Base-by-base conservation (phyloP, 345 rosid species). In the Sisymbrium altissimum region DNA sequence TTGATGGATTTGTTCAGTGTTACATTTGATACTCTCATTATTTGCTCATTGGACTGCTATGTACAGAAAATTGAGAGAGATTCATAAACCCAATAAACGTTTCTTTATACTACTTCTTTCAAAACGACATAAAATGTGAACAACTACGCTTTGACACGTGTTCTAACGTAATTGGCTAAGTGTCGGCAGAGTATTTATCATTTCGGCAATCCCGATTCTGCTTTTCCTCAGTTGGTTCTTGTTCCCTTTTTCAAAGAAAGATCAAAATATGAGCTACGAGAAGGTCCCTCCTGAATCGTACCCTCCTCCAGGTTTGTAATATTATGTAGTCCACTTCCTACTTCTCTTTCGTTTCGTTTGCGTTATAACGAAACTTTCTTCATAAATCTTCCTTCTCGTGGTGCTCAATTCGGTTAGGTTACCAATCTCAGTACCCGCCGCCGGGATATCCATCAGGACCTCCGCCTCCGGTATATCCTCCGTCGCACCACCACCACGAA, bases 211-310 rank as follows among this genome's bases (percentile, higher is more conserved):
- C 57, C 18, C 29, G n/a, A n/a, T n/a, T n/a, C n/a, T n/a, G n/a
- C n/a, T n/a, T n/a, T n/a, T n/a, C n/a, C n/a, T n/a, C n/a, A n/a
- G n/a, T n/a, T n/a, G n/a, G n/a, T n/a, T n/a, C n/a, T n/a, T n/a
- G n/a, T n/a, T 46, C 57, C 18, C 29, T 23, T 23, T 23, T 27
- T 2, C 8, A 56, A n/a, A 55, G 35, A 32, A n/a, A 36, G 5
- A 48, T 48, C 27, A 49, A n/a, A n/a, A 43, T 4, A 87, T 89
- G 93, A 89, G 91, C 78, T 87, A 89, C 89, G 83, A 86, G 56
- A 84, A 75, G 69, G 66, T 40, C 60, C 79, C 84, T 35, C 83
- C 82, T 29, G 86, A 87, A 9, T 81, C 81, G 13, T 86, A 84
- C 25, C 84, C 88, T 81, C 88, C 89, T 63, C 89, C 87, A 68